Conservation (phyloP, 306 rosid species). For the Citrullus mucosospermus region DNA sequence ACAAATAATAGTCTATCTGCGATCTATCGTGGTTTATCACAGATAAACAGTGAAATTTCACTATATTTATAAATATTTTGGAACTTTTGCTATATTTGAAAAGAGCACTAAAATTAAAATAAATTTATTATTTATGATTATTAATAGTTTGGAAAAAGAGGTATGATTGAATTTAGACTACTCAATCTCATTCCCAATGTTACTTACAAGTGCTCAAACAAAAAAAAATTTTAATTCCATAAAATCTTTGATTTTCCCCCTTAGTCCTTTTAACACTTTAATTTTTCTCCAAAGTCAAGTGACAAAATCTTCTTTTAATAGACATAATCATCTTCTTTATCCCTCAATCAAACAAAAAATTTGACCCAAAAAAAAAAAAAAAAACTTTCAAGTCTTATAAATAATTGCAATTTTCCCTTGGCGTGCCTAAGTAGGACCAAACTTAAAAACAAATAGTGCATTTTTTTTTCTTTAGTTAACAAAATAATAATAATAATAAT, state of each 20-base stretch:
- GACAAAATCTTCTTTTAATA: background rate
- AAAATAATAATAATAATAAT: background rate
- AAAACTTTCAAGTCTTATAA: background rate
- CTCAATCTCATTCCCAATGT: slow-evolving; percentile 1
- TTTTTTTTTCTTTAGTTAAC: background rate
- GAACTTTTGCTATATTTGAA: too few species aligned
- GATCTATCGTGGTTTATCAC: too few species aligned
- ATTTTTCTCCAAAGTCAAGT: background rate
- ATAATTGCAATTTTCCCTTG: background rate
- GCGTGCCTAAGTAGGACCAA: slow-evolving; percentile 7
- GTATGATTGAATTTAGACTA: background rate
- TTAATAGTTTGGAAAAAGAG: background rate
- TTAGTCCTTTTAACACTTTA: background rate
- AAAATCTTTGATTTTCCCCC: background rate
- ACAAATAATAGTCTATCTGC: too few species aligned
- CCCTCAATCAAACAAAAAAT: background rate
- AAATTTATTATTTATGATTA: background rate
- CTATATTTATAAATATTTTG: too few species aligned
- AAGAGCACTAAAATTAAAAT: background rate
- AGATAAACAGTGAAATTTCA: too few species aligned
- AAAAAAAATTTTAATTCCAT: background rate
- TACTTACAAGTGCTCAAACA: background rate
- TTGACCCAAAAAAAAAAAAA: background rate
- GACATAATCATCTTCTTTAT: background rate
- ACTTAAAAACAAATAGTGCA: background rate